Evolutionary conservation across 371 early-diverging fungal species (phyloP).

Genomic region (Haplosporangium sp.): DNA sequence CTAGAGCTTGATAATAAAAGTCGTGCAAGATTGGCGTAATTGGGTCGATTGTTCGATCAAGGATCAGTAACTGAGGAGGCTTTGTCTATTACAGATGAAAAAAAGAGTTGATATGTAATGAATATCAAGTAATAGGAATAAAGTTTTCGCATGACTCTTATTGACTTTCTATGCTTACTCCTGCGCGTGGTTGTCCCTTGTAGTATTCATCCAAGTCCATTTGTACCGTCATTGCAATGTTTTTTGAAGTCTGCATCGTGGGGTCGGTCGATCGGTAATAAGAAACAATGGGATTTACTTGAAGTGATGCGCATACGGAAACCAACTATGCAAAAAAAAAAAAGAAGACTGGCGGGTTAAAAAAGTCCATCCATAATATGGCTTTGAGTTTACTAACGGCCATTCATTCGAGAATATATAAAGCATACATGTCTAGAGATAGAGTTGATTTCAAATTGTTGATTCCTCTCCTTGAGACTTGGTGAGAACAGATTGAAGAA

Average conservation of each 20-base stretch:
- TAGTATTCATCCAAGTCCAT: slow-evolving; percentile 77
- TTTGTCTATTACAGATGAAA: slow-evolving; percentile 51
- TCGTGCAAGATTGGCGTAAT: slow-evolving; percentile 92
- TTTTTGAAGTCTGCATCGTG: slow-evolving; percentile 67
- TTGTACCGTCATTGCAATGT: slow-evolving; percentile 78
- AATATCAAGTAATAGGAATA: background rate
- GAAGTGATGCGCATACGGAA: slow-evolving; percentile 82
- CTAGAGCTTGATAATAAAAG: slow-evolving; percentile 95
- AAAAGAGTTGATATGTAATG: background rate
- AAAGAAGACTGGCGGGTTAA: background rate
- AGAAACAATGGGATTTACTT: slow-evolving; percentile 89
- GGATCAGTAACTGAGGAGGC: slow-evolving; percentile 78
- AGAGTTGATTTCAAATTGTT: slow-evolving; percentile 39
- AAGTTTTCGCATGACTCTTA: background rate
- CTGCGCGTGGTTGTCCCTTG: slow-evolving; percentile 68
- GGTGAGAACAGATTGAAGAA: slow-evolving; percentile 56
- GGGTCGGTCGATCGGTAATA: slow-evolving; percentile 82
- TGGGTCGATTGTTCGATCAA: slow-evolving; percentile 92
- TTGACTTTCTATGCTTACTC: slow-evolving; percentile 56
- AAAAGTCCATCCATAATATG: background rate
- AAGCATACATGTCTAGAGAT: slow-evolving; percentile 46
- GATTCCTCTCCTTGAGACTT: slow-evolving; percentile 24
- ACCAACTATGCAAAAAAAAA: slow-evolving; percentile 59
- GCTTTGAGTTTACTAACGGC: background rate
- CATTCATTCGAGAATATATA: slow-evolving; percentile 34